A percentile compares a stretch with the other conserved stretches of the same genome.
These are phyloP conservation scores for Crithidia acanthocephali DNA, from an alignment of 208 protist genomes.

Conservation along the genomic window DNA sequence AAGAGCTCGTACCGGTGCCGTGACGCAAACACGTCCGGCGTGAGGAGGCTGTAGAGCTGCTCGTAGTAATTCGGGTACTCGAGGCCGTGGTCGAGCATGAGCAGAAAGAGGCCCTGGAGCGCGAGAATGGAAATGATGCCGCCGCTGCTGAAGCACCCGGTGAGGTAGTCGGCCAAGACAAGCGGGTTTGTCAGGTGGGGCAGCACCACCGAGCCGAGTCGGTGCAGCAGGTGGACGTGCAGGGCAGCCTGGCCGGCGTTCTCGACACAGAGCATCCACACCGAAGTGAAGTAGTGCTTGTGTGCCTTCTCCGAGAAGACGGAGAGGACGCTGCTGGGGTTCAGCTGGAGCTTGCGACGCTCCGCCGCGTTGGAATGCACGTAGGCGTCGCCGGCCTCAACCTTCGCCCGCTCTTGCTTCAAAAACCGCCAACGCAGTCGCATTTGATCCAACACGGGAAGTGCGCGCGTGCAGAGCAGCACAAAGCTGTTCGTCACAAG, in stretches of 20 bases:
- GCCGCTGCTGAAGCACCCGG: slow-evolving; percentile 81
- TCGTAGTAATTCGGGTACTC: slow-evolving; percentile 93
- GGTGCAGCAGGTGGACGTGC: slow-evolving; percentile 83
- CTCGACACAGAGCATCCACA: slow-evolving; percentile 82
- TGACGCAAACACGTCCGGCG: slow-evolving; percentile 80
- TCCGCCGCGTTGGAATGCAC: slow-evolving; percentile 71
- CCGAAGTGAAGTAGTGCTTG: slow-evolving; percentile 78
- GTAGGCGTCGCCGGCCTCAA: slow-evolving; percentile 71
- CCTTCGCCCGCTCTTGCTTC: slow-evolving; percentile 50
- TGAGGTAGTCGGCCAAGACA: slow-evolving; percentile 87
- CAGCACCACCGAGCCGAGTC: slow-evolving; percentile 73
- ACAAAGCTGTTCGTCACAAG: slow-evolving; percentile 77
- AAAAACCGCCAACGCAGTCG: slow-evolving; percentile 71
- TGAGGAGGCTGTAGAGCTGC: slow-evolving; percentile 90
- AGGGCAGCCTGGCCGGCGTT: slow-evolving; percentile 55
- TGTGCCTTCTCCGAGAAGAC: slow-evolving; percentile 86
- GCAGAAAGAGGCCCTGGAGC: slow-evolving; percentile 85
- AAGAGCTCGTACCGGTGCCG: slow-evolving; percentile 90
- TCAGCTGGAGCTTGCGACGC: slow-evolving; percentile 68
- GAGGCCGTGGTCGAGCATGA: slow-evolving; percentile 91
- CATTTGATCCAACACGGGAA: slow-evolving; percentile 57
- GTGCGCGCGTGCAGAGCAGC: slow-evolving; percentile 63
- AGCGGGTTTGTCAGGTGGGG: slow-evolving; percentile 86
- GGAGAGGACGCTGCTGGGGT: slow-evolving; percentile 53
- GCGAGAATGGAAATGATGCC: slow-evolving; percentile 87